Conservation (phyloP, 2,329 filamentous ascomycete genomes). For the Mycogone perniciosa region DNA sequence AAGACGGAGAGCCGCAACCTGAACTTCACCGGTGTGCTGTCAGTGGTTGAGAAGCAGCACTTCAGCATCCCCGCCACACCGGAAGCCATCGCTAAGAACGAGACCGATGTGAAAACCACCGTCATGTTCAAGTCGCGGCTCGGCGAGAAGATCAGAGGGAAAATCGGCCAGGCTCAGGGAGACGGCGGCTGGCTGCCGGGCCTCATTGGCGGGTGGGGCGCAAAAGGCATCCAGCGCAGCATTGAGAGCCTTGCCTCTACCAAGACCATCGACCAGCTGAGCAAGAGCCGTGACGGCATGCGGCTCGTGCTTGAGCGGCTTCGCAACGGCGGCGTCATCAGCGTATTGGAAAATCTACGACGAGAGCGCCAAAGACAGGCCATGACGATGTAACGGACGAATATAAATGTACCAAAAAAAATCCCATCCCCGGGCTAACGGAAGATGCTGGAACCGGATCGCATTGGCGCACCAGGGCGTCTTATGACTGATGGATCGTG, state of each 20-base stretch:
- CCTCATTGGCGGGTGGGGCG: conserved; percentile 54
- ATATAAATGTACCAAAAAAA: neutral
- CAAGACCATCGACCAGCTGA: conserved; percentile 70
- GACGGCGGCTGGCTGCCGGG: conserved; percentile 47
- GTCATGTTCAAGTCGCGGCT: conserved; percentile 67
- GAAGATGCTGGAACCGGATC: conserved; percentile 1
- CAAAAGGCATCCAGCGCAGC: conserved; percentile 66
- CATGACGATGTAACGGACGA: conserved; percentile 9
- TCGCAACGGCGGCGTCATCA: conserved; percentile 51
- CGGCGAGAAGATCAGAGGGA: conserved; percentile 59
- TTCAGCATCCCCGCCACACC: conserved; percentile 44
- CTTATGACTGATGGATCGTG: conserved; percentile 15
- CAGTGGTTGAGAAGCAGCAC: conserved; percentile 68
- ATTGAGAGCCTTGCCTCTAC: conserved; percentile 74
- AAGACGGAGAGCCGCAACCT: conserved; percentile 73
- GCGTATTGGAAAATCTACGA: conserved; percentile 51
- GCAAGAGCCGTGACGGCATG: conserved; percentile 80
- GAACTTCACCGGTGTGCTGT: conserved; percentile 74
- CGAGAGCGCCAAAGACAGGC: conserved; percentile 33
- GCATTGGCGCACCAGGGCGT: conserved; percentile 1
- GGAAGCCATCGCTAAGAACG: conserved; percentile 24
- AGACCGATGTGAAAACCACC: conserved; percentile 65
- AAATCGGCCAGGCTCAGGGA: conserved; percentile 41
- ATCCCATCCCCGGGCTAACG: neutral
- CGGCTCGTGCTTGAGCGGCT: conserved; percentile 68